Evolutionary conservation across 768 basidiomycete genomes (phyloP).

Genomic region (Clitopilus passeckerianus): DNA sequence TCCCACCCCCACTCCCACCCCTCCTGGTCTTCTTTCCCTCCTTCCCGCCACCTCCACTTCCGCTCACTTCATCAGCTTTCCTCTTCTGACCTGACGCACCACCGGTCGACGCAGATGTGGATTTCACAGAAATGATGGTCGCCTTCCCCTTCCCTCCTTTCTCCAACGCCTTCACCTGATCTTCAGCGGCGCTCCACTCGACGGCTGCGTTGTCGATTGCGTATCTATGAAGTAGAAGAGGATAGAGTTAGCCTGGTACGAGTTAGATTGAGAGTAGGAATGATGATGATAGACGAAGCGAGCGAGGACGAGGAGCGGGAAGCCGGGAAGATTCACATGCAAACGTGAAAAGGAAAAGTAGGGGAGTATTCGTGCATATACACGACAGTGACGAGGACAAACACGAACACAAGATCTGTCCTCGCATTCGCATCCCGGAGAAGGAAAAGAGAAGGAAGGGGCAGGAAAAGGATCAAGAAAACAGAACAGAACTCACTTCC

Average conservation of each 20-base stretch:
- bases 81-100: conserved; percentile 45
- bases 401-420: too few species aligned
- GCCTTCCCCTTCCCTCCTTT: conserved; percentile 41
- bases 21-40: background rate
- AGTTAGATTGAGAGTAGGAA: background rate
- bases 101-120: conserved; percentile 14
- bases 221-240: conserved; percentile 37
- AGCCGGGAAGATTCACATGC: too few species aligned
- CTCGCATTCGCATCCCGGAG: too few species aligned
- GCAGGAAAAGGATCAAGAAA: conserved; percentile 11
- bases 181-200: conserved; percentile 76
- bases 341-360: too few species aligned
- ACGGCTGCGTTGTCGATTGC: conserved; percentile 65
- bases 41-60: background rate
- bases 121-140: conserved; percentile 76
- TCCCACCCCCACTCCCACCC: background rate
- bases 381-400: too few species aligned
- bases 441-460: background rate
- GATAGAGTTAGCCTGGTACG: background rate
- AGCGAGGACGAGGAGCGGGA: background rate
- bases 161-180: conserved; percentile 53
- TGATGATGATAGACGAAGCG: background rate
- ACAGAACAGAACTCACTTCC: conserved; percentile 58
- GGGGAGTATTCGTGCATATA: background rate
- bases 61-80: conserved; percentile 25